Percentiles rank a stretch among this genome's conserved stretches.
These are phyloP conservation scores for Dactylorhiza incarnata DNA, from an alignment of 106 monocot genomes.

Conservation along the genomic window DNA sequence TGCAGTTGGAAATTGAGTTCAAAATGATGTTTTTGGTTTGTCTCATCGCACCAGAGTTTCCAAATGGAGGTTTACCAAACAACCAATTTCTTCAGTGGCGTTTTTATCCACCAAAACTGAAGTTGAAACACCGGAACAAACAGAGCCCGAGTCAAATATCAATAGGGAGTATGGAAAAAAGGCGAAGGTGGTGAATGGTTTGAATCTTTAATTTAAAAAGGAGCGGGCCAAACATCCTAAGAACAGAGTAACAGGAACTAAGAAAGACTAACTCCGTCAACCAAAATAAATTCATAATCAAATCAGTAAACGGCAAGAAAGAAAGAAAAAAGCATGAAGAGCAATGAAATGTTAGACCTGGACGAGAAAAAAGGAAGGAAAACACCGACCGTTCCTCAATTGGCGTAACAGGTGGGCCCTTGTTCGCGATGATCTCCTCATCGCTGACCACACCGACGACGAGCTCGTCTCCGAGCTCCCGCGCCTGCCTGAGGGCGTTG, in stretches of 20 bases:
- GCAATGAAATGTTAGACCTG: neutral
- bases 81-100: too few relatives aligned
- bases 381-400: constrained; percentile 55
- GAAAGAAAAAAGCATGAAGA: neutral
- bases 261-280: neutral
- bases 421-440: constrained; percentile 82
- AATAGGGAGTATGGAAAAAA: neutral
- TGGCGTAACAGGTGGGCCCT: constrained; percentile 90
- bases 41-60: too few relatives aligned
- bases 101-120: too few relatives aligned
- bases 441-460: constrained; percentile 93
- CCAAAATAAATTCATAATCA: neutral
- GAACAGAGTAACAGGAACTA: neutral
- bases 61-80: too few relatives aligned
- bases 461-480: constrained; percentile 80
- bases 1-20: neutral
- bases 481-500: constrained; percentile 86
- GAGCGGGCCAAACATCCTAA: too few relatives aligned
- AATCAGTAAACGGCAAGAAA: neutral
- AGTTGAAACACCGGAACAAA: too few relatives aligned
- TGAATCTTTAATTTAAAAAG: too few relatives aligned
- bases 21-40: too few relatives aligned
- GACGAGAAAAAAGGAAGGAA: neutral
- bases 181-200: too few relatives aligned
- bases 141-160: too few relatives aligned